These are phyloP conservation scores for Arabidopsis arenosa DNA, from an alignment of 345 rosid species.

Conservation along the genomic window DNA sequence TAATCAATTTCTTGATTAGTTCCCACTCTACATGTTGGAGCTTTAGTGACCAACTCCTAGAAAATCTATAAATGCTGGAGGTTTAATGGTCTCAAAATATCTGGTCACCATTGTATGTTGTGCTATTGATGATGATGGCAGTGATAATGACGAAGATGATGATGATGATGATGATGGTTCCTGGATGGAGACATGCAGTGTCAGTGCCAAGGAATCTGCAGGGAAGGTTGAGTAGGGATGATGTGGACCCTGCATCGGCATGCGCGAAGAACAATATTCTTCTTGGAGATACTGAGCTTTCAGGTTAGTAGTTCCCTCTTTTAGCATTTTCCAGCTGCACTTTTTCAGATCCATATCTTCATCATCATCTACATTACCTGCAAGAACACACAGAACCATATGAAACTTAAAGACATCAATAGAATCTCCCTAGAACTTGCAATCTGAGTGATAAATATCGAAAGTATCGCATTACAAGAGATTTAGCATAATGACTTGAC, in stretches of 20 bases:
- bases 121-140: slow-evolving; percentile 41
- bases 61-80: slow-evolving; percentile 67
- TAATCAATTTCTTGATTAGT: slow-evolving; percentile 32
- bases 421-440: slow-evolving; percentile 30
- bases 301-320: slow-evolving; percentile 35
- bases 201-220: slow-evolving; percentile 50
- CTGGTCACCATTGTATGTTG: slow-evolving; percentile 38
- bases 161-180: slow-evolving; percentile 53
- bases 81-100: slow-evolving; percentile 28
- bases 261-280: slow-evolving; percentile 32
- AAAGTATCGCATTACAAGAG: not conserved
- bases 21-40: slow-evolving; percentile 20
- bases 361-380: slow-evolving; percentile 45
- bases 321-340: slow-evolving; percentile 37
- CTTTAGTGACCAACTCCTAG: slow-evolving; percentile 57
- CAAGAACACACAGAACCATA: slow-evolving; percentile 31
- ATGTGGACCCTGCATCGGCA: slow-evolving; percentile 47
- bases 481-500: not conserved
- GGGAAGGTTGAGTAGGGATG: slow-evolving; percentile 44
- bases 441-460: not conserved
- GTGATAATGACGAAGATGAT: slow-evolving; percentile 28
- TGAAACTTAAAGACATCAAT: slow-evolving; percentile 15
- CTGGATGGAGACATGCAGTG: slow-evolving; percentile 53
- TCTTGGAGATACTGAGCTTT: slow-evolving; percentile 33
- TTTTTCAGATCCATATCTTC: slow-evolving; percentile 39